Base-by-base conservation (phyloP, 2,329 filamentous ascomycete genomes). In the Geosmithia flava region DNA sequence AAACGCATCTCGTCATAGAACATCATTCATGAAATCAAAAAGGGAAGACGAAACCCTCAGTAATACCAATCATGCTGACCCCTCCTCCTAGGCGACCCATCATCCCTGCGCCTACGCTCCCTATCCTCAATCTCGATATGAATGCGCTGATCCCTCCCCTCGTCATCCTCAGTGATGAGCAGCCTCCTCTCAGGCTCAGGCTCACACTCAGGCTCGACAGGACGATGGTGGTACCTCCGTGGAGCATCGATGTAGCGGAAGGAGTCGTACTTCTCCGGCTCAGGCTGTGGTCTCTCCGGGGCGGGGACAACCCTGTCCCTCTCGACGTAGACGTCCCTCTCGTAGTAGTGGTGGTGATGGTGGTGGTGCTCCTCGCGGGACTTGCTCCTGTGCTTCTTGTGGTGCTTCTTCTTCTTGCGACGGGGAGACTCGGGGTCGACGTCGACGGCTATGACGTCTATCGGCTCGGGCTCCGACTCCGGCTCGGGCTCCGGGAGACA, bases 161-260 rank as follows among this genome's bases (percentile, higher is more conserved):
- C 60, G 56, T 63, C 53, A 55, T 64, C 55, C 5, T 37, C 33
- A 51, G 55, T 47, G 54, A 50, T 49, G 20, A 47, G 13, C 1
- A 27, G 55, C 40, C 58, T 56, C 50, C 58, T 52, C 10, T 56
- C 54, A 42, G 62, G 61, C 51, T 67, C 54, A 44, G 60, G 53
- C 42, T 60, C 56, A n/a, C n/a, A n/a, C n/a, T n/a, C n/a, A n/a
- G n/a, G n/a, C n/a, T n/a, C n/a, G n/a, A n/a, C n/a, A n/a, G 20
- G 56, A 52, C 20, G 60, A 64, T 46, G 59, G 61, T 17, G 47
- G 43, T 11, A 45, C 20, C 67, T 60, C 46, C 68, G 62, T 23
- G 72, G 68, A 1, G 69, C 71, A 50, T 77, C 72, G 45, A 78
- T 66, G 53, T 77, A 76, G 7, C 75, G 71, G 55, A 65, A 78